Percentiles rank a stretch among this genome's conserved stretches.
phyloP scores from a whole-genome alignment of 1,284 basidiomycete species.

The Xerocomus cyaneibrunnescens region DNA sequence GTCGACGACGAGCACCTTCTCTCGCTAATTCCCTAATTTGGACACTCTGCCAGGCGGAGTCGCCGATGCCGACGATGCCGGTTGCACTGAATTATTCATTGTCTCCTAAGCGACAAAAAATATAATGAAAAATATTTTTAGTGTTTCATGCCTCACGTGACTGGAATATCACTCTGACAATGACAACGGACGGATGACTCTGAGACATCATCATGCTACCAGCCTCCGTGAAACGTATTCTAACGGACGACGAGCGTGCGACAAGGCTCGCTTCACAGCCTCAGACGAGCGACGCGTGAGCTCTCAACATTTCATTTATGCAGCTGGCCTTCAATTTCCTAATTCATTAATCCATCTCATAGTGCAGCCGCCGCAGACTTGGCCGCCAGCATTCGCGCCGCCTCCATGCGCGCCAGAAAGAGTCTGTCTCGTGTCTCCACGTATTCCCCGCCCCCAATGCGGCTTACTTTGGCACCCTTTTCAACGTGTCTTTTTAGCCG shows the following conservation, averaged over 20 bases:
- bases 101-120: not conserved
- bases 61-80: constrained; percentile 19
- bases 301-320: not conserved
- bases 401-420: constrained; percentile 36
- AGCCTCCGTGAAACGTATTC: constrained; percentile 41
- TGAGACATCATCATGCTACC: constrained; percentile 5
- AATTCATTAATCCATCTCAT: constrained; percentile 6
- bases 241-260: constrained; percentile 42
- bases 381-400: constrained; percentile 34
- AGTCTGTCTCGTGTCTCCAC: constrained; percentile 29
- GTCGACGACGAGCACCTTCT: constrained; percentile 14
- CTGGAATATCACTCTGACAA: constrained; percentile 7
- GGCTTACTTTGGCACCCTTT: constrained; percentile 27
- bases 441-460: constrained; percentile 23
- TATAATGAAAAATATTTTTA: not conserved
- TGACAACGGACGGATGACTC: not conserved
- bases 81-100: not conserved
- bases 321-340: constrained; percentile 4
- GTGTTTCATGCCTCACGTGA: not conserved
- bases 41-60: constrained; percentile 10
- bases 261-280: constrained; percentile 31
- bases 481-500: constrained; percentile 29
- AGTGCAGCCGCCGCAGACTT: constrained; percentile 25
- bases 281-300: constrained; percentile 27
- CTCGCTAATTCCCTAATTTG: constrained; percentile 16